phyloP scores from a whole-genome alignment of 805 yeast genomes.

The Wickerhamomyces xylosicus region DNA sequence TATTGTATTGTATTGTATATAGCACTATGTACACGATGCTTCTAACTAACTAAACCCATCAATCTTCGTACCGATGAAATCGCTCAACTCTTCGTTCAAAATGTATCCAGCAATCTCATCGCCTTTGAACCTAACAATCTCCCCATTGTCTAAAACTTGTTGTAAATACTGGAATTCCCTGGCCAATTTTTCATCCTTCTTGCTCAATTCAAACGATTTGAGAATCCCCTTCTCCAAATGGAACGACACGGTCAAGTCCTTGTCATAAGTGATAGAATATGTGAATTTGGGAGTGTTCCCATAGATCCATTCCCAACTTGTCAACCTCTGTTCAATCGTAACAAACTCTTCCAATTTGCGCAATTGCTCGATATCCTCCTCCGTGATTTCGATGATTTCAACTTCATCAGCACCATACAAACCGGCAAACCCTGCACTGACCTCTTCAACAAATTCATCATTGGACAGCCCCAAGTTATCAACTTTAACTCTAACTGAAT shows the following conservation, averaged over 20 bases:
- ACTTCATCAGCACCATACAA: constrained; percentile 20
- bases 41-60: constrained; percentile 27
- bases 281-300: constrained; percentile 71
- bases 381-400: constrained; percentile 18
- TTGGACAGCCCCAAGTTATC: constrained; percentile 42
- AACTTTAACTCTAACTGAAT: constrained; percentile 76
- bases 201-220: constrained; percentile 17
- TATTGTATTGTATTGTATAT: neutral
- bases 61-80: constrained; percentile 34
- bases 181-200: constrained; percentile 11
- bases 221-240: constrained; percentile 41
- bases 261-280: constrained; percentile 29
- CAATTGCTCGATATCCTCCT: constrained; percentile 28
- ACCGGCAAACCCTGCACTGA: constrained; percentile 20
- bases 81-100: constrained; percentile 30
- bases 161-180: constrained; percentile 27
- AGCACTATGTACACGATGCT: neutral
- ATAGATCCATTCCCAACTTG: constrained; percentile 64
- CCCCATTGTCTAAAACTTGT: constrained; percentile 19
- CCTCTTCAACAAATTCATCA: constrained; percentile 33
- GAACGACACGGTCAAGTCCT: constrained; percentile 24
- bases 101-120: constrained; percentile 34
- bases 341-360: constrained; percentile 20
- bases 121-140: constrained; percentile 28
- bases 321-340: constrained; percentile 22